A percentile compares a stretch with the other conserved stretches of the same genome.
Conservation (phyloP, 2,329 filamentous ascomycete genomes). For the Talaromyces amestolkiae region DNA sequence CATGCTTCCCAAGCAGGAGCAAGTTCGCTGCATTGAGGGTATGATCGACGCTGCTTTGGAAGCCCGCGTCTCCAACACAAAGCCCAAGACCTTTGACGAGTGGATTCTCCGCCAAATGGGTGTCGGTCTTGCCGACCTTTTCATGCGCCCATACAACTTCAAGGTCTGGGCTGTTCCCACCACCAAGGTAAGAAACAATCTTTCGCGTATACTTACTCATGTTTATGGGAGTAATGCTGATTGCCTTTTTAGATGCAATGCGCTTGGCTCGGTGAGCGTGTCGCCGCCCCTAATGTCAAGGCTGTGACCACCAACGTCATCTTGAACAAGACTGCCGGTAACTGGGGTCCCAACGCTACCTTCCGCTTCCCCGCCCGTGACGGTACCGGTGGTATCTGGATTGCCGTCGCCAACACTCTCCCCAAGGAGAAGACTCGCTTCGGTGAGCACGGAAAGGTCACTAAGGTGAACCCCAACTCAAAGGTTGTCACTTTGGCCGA, state of each 20-base stretch:
- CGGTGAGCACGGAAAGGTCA: conserved; percentile 78
- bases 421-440: conserved; percentile 89
- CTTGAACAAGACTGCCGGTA: conserved; percentile 90
- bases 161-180: conserved; percentile 99
- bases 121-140: conserved; percentile 82
- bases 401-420: conserved; percentile 87
- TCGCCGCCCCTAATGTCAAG: conserved; percentile 95
- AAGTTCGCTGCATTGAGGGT: conserved; percentile 89
- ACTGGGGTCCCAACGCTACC: conserved; percentile 97
- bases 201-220: too few species aligned
- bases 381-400: conserved; percentile 98
- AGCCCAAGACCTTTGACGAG: conserved; percentile 96
- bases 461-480: conserved; percentile 79
- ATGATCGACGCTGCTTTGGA: conserved; percentile 93
- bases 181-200: conserved; percentile 67
- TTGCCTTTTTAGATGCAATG: conserved; percentile 82
- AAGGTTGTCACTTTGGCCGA: conserved; percentile 80
- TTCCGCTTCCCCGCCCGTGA: conserved; percentile 97
- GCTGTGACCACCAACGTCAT: conserved; percentile 89
- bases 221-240: background rate
- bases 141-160: conserved; percentile 99
- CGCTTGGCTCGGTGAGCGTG: conserved; percentile 96
- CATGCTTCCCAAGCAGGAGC: conserved; percentile 94
- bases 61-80: conserved; percentile 79
- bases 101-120: conserved; percentile 96